Evolutionary conservation across 2,329 filamentous ascomycete genomes (phyloP), one percentile per base, ranked within the genome.

Genomic region (Esteya vermicola): DNA sequence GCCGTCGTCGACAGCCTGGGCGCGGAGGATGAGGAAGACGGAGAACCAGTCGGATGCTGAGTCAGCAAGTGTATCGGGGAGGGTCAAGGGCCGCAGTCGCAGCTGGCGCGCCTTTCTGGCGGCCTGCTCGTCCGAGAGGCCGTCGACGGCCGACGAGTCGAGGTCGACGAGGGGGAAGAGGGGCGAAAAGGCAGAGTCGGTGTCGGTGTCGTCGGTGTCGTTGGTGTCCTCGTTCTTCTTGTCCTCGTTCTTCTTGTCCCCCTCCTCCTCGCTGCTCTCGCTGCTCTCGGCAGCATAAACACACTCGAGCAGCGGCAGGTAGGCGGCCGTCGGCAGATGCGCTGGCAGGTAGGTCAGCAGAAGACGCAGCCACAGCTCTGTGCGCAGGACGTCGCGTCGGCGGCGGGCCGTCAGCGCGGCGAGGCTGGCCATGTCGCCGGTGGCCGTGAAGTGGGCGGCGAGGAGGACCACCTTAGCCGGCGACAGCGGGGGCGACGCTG

Each of bases 271-370:
- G n/a, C n/a, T n/a, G n/a, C n/a, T n/a, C n/a, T 67, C 57, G 38
- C 62, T 63, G 5, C 61, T 60, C 31, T 63, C 65, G 44, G n/a
- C n/a, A n/a, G n/a, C n/a, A n/a, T n/a, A n/a, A n/a, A 86, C 59
- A 39, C 75, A 67, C 49, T 70, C 58, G 16, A 86, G 52, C 38
- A 84, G 70, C 13, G 62, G 61, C 16, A 73, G 62, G 53, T 88
- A 88, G 34, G 64, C 55, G n/a, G 58, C 59, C 6, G 84, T 75
- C 6, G 71, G 70, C 6, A 75, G 53, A 33, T 71, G 78, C 57
- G 89, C 83, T 21, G 85, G 85, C 1, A 93, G 67, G 53, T 80
- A 84, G 18, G 79, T 84, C 34, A 93, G 68, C 19, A 93, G 60
- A 39, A 91, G 76, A 33, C 80, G 76, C 43, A 91, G 65, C 20